These are phyloP conservation scores for Oryza brachyantha DNA, from an alignment of 176 grass and related monocot genomes.

Conservation along the genomic window DNA sequence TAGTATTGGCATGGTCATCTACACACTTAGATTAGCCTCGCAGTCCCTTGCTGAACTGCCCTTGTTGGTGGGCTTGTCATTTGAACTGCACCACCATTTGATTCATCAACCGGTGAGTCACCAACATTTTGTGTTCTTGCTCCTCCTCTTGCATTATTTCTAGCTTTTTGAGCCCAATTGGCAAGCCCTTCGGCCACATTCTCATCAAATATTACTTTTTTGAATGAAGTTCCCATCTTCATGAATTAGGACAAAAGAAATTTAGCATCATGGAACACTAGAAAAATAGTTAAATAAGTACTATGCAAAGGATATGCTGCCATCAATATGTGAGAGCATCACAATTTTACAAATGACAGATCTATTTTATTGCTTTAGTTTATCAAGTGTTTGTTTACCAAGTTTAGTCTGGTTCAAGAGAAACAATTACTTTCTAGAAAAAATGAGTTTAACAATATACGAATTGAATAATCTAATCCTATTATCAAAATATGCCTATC, in stretches of 20 bases:
- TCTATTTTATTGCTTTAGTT: neutral
- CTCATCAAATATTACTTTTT: slow-evolving; percentile 72
- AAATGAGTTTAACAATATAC: neutral
- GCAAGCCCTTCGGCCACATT: slow-evolving; percentile 48
- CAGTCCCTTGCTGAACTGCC: slow-evolving; percentile 29
- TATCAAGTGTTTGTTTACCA: neutral
- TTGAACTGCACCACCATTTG: slow-evolving; percentile 23
- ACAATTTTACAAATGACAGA: neutral
- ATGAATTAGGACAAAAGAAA: neutral
- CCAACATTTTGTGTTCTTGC: neutral
- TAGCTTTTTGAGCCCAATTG: slow-evolving; percentile 49
- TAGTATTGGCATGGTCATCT: neutral
- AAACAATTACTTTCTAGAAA: neutral
- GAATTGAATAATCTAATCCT: neutral
- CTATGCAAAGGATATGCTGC: neutral
- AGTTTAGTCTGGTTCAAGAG: neutral
- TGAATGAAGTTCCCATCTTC: slow-evolving; percentile 91
- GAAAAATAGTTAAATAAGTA: neutral
- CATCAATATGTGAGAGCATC: neutral
- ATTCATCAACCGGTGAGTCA: slow-evolving; percentile 7
- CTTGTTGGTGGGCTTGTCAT: slow-evolving; percentile 26
- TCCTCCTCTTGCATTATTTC: slow-evolving; percentile 9
- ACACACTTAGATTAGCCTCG: slow-evolving; percentile 29
- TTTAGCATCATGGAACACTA: neutral
- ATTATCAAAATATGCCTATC: no score